These are phyloP conservation scores for Paraglomus occultum DNA, from an alignment of 192 early-diverging fungal genomes.

Conservation along the genomic window DNA sequence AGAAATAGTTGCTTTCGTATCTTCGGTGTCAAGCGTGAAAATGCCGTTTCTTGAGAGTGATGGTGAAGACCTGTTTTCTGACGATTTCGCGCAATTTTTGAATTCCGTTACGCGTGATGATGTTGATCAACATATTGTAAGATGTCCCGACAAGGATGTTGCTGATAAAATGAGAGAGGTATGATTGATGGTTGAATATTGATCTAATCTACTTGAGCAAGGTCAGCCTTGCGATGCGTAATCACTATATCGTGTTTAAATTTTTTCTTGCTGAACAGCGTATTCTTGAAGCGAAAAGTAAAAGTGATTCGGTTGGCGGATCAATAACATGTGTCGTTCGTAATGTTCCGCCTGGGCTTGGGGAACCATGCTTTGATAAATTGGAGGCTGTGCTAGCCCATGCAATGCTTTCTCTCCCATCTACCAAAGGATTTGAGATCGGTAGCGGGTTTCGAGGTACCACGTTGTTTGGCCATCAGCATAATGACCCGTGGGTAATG, in stretches of 20 bases:
- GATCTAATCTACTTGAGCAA: background rate
- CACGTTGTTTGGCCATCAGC: conserved; percentile 78
- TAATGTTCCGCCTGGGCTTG: conserved; percentile 85
- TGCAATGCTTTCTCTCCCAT: conserved; percentile 98
- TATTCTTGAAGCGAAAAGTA: conserved; percentile 75
- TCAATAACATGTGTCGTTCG: conserved; percentile 95
- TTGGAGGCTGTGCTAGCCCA: conserved; percentile 94
- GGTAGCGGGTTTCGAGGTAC: conserved; percentile 93
- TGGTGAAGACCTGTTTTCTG: conserved; percentile 42
- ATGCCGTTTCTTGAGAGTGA: conserved; percentile 65
- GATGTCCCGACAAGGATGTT: conserved; percentile 79
- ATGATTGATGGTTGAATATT: background rate
- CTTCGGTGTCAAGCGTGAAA: conserved; percentile 77
- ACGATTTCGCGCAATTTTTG: conserved; percentile 65
- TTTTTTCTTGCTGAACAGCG: conserved; percentile 42
- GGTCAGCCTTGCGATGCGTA: background rate
- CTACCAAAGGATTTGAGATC: conserved; percentile 98
- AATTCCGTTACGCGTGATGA: conserved; percentile 64
- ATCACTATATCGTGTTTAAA: background rate
- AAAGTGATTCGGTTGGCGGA: conserved; percentile 92
- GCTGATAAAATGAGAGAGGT: conserved; percentile 83
- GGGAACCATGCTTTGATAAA: conserved; percentile 99
- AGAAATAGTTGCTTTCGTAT: conserved; percentile 95
- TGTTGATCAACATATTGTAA: conserved; percentile 82
- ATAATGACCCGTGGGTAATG: conserved; percentile 90